Evolutionary conservation across 352 stramenopile species (phyloP).

Genomic region (Phytopythium cucurbitacearum): DNA sequence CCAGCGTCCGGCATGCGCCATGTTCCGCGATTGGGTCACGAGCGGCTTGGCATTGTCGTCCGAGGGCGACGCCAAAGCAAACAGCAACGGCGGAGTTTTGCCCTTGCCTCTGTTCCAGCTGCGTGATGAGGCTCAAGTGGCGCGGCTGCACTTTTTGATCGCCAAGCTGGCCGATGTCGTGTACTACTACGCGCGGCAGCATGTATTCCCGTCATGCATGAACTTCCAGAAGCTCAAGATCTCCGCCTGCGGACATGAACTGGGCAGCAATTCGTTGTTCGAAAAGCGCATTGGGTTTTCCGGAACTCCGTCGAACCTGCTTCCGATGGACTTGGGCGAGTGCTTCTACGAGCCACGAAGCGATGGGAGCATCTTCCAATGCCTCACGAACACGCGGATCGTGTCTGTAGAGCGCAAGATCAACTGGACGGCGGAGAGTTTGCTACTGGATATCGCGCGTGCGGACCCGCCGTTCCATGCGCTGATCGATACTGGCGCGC

Average conservation of each 20-base stretch:
- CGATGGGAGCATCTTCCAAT: conserved; percentile 98
- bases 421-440: conserved; percentile 70
- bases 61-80: conserved; percentile 14
- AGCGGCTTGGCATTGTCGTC: conserved; percentile 33
- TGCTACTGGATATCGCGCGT: conserved; percentile 76
- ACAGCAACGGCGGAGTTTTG: conserved; percentile 51
- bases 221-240: conserved; percentile 99
- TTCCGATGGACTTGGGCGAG: conserved; percentile 98
- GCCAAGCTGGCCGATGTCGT: conserved; percentile 92
- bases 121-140: conserved; percentile 95
- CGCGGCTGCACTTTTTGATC: conserved; percentile 92
- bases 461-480: conserved; percentile 75
- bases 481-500: conserved; percentile 88
- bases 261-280: conserved; percentile 98
- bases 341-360: conserved; percentile 98
- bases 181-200: conserved; percentile 97
- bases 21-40: conserved; percentile 78
- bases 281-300: conserved; percentile 97
- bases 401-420: conserved; percentile 82
- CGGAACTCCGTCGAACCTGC: conserved; percentile 97
- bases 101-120: conserved; percentile 97
- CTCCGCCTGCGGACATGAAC: conserved; percentile 97
- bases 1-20: conserved; percentile 65
- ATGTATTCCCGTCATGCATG: conserved; percentile 99
- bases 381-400: conserved; percentile 93